Conservation (phyloP, 208 protist genomes). For the Acanthamoeba sp. region DNA sequence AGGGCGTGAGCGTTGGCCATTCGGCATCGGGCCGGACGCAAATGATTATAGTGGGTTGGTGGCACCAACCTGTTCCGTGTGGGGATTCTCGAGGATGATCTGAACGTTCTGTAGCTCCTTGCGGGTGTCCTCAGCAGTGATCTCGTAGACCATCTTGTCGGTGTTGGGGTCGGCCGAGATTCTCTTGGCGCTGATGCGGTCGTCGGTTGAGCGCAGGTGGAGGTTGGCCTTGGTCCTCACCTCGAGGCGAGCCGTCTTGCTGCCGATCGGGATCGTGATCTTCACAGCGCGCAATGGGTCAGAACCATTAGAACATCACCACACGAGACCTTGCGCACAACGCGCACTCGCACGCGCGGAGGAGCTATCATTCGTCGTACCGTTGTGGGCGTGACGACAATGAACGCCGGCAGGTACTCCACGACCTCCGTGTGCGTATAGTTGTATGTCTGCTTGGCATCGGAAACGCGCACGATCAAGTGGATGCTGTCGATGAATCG, state of each 20-base stretch:
- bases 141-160: constrained; percentile 37
- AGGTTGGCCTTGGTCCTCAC: constrained; percentile 51
- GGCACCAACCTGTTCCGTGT: constrained; percentile 7
- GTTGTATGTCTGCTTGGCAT: constrained; percentile 64
- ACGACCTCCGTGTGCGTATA: constrained; percentile 28
- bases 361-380: neutral
- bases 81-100: neutral
- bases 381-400: constrained; percentile 41
- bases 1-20: neutral
- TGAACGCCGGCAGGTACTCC: constrained; percentile 58
- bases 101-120: constrained; percentile 15
- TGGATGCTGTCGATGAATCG: constrained; percentile 45
- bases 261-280: constrained; percentile 52
- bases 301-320: neutral
- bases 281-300: neutral
- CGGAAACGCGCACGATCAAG: constrained; percentile 53
- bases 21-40: no score
- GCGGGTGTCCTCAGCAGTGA: constrained; percentile 9
- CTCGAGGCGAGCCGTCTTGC: constrained; percentile 15
- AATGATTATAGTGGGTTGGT: neutral
- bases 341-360: neutral
- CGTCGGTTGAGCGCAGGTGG: constrained; percentile 6
- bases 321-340: neutral
- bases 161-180: constrained; percentile 2
- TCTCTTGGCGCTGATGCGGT: constrained; percentile 40